Conservation (phyloP, 176 grass and related monocot species). For the Eleusine coracana region DNA sequence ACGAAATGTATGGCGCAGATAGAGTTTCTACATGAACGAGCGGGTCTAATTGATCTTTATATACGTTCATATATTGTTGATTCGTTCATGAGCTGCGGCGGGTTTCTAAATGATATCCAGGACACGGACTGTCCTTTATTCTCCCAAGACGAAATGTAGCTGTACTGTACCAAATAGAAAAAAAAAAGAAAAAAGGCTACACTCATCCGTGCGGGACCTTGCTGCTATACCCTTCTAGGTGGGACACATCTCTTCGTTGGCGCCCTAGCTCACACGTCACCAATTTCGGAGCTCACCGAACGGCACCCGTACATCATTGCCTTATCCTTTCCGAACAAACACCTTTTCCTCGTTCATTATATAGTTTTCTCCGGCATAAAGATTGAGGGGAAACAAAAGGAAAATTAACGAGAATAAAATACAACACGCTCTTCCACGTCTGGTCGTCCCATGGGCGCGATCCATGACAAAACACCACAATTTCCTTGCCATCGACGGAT, state of each 20-base stretch:
- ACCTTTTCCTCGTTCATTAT: not conserved
- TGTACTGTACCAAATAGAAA: no score
- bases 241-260: not conserved
- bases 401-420: not conserved
- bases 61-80: no score
- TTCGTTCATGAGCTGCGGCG: no score
- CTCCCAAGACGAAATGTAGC: not conserved
- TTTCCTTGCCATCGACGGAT: not conserved
- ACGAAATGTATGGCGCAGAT: no score
- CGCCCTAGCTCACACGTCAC: conserved; percentile 16
- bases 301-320: conserved; percentile 23
- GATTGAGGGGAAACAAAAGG: not conserved
- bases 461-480: not conserved
- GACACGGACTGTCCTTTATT: not conserved
- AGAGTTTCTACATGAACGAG: no score
- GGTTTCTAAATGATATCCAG: not conserved
- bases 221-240: no score
- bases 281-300: conserved; percentile 6
- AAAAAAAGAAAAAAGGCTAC: no score
- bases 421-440: not conserved
- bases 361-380: not conserved
- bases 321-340: conserved; percentile 45
- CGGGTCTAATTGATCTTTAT: no score
- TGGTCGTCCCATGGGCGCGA: not conserved
- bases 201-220: not conserved